Percentiles rank a stretch among this genome's conserved stretches.
Evolutionary conservation across 192 early-diverging fungal genomes (phyloP).

Genomic region (Backusella parvicylindrica): DNA sequence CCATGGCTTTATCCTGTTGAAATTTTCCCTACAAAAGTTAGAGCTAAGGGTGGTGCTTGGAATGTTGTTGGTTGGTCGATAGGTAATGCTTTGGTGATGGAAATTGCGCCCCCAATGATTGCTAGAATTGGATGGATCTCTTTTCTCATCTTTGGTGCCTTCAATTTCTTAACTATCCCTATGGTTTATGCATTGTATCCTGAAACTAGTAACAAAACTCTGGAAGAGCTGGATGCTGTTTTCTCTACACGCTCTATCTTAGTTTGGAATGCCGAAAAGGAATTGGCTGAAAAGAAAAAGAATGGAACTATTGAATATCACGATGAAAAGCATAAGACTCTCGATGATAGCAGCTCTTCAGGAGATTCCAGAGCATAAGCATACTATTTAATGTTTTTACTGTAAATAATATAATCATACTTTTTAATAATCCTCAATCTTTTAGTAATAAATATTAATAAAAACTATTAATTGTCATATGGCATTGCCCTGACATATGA

Average conservation of each 20-base stretch:
- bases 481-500: not conserved
- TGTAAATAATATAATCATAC: not conserved
- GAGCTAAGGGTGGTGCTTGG: constrained; percentile 55
- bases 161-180: constrained; percentile 34
- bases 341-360: not conserved
- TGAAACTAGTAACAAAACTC: constrained; percentile 31
- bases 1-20: constrained; percentile 63
- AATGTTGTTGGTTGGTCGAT: constrained; percentile 54
- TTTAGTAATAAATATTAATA: not conserved
- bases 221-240: constrained; percentile 29
- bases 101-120: constrained; percentile 42
- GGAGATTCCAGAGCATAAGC: not conserved
- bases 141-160: constrained; percentile 50
- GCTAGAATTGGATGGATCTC: constrained; percentile 30
- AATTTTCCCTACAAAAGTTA: constrained; percentile 54
- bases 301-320: not conserved
- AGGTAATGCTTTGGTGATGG: constrained; percentile 48
- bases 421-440: not conserved
- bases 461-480: not conserved
- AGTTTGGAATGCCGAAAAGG: constrained; percentile 28
- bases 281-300: constrained; percentile 14
- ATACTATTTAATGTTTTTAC: not conserved
- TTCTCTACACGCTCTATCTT: constrained; percentile 23
- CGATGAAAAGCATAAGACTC: not conserved
- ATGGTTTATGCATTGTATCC: constrained; percentile 48